These are phyloP conservation scores for Cicer judaicum DNA, from an alignment of 306 rosid species.

Conservation along the genomic window DNA sequence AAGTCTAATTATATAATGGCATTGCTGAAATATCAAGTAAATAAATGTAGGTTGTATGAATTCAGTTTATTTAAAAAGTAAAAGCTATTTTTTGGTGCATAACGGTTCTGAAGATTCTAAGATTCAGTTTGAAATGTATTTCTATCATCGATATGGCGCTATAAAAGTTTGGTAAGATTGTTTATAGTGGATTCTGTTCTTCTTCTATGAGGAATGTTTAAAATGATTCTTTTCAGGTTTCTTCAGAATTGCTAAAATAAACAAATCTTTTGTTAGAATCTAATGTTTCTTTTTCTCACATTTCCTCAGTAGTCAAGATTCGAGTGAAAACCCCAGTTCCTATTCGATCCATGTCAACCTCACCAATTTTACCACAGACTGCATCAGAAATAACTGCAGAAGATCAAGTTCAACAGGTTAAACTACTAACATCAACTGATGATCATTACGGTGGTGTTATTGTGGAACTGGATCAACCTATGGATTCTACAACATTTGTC, in stretches of 20 bases:
- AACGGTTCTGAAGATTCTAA: slow-evolving; percentile 5
- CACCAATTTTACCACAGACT: slow-evolving; percentile 41
- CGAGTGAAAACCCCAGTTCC: slow-evolving; percentile 28
- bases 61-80: neutral
- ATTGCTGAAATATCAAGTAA: too few species aligned
- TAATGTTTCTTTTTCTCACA: neutral
- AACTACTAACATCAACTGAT: slow-evolving; percentile 55
- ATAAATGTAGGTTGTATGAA: neutral
- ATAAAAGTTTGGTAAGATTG: slow-evolving; percentile 19
- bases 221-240: slow-evolving; percentile 13
- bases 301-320: slow-evolving; percentile 37
- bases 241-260: neutral
- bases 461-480: slow-evolving; percentile 65
- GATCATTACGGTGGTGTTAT: slow-evolving; percentile 77
- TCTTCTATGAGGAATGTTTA: slow-evolving; percentile 20
- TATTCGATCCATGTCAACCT: slow-evolving; percentile 41
- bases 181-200: neutral
- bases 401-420: slow-evolving; percentile 49
- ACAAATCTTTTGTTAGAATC: slow-evolving; percentile 9
- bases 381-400: slow-evolving; percentile 42
- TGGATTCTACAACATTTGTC: slow-evolving; percentile 58
- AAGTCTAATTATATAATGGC: too few species aligned
- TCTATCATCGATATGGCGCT: slow-evolving; percentile 15
- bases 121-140: slow-evolving; percentile 22
- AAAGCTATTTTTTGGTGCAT: neutral